These are phyloP conservation scores for Phytophthora hibernalis DNA, from an alignment of 352 stramenopile genomes.

Conservation along the genomic window DNA sequence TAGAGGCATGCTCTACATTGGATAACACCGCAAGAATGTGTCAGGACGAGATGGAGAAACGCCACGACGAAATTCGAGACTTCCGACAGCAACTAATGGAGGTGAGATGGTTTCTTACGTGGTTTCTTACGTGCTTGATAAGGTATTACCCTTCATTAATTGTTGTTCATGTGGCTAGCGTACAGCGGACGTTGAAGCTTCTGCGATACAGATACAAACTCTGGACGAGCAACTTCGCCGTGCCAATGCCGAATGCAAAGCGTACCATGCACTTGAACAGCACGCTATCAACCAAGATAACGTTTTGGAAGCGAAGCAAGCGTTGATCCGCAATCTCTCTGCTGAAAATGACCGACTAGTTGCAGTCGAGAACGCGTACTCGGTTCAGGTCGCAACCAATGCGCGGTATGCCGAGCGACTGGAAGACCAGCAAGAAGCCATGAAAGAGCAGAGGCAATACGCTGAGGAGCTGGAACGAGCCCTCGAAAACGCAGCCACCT, in stretches of 20 bases:
- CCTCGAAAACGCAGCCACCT: conserved; percentile 33
- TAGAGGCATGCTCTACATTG: conserved; percentile 37
- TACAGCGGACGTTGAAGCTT: conserved; percentile 30
- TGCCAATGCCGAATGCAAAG: conserved; percentile 25
- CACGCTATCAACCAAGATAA: conserved; percentile 23
- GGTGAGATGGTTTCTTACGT: too few species aligned
- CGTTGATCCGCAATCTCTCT: conserved; percentile 35
- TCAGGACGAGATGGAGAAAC: conserved; percentile 45
- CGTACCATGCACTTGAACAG: conserved; percentile 35
- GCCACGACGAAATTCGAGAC: conserved; percentile 36
- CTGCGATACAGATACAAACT: conserved; percentile 23
- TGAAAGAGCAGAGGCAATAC: conserved; percentile 20
- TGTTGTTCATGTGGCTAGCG: conserved; percentile 17
- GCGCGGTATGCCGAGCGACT: conserved; percentile 17
- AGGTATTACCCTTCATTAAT: conserved; percentile 4
- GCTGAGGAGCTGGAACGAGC: conserved; percentile 27
- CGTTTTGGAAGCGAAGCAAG: conserved; percentile 15
- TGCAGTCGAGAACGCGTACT: conserved; percentile 35
- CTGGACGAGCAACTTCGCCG: conserved; percentile 36
- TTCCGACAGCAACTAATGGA: conserved; percentile 34
- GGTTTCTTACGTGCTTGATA: too few species aligned
- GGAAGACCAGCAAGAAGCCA: conserved; percentile 21
- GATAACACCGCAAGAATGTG: conserved; percentile 43
- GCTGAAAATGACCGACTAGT: conserved; percentile 46
- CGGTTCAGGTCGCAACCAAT: conserved; percentile 27